Conservation (phyloP, 495 filamentous ascomycete species). For the Neurospora tetrasperma region DNA sequence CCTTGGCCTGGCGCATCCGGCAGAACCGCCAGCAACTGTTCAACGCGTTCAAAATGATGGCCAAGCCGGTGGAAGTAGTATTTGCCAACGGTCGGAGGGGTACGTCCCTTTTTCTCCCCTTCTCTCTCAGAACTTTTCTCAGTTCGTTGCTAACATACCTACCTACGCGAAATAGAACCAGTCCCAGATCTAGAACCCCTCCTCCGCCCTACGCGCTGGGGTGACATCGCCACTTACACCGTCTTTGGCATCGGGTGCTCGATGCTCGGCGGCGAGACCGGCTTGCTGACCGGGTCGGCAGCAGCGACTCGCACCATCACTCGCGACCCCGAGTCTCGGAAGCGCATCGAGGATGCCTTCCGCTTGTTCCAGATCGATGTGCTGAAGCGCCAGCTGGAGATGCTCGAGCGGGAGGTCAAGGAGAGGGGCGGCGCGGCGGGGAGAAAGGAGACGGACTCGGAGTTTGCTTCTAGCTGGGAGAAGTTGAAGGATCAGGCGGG, state of each 20-base stretch:
- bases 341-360: conserved; percentile 55
- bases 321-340: conserved; percentile 41
- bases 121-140: no score
- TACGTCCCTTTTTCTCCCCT: conserved; percentile 15
- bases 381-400: conserved; percentile 45
- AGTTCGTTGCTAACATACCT: no score
- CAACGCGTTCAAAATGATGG: conserved; percentile 45
- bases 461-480: conserved; percentile 2
- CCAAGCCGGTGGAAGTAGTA: conserved; percentile 50
- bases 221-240: conserved; percentile 53
- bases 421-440: neutral
- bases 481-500: conserved; percentile 8
- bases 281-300: conserved; percentile 44
- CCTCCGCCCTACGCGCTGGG: conserved; percentile 45
- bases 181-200: conserved; percentile 51
- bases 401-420: conserved; percentile 30
- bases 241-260: conserved; percentile 52
- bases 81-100: conserved; percentile 51
- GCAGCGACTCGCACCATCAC: conserved; percentile 42
- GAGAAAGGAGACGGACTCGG: conserved; percentile 9
- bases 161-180: conserved; percentile 24
- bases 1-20: conserved; percentile 47
- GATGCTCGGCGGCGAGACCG: conserved; percentile 55
- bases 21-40: conserved; percentile 45
- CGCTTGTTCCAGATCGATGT: conserved; percentile 51